A percentile compares a stretch with the other conserved stretches of the same genome.
These are phyloP conservation scores for Dendrobium huoshanense DNA, from an alignment of 106 monocot species.

Conservation along the genomic window DNA sequence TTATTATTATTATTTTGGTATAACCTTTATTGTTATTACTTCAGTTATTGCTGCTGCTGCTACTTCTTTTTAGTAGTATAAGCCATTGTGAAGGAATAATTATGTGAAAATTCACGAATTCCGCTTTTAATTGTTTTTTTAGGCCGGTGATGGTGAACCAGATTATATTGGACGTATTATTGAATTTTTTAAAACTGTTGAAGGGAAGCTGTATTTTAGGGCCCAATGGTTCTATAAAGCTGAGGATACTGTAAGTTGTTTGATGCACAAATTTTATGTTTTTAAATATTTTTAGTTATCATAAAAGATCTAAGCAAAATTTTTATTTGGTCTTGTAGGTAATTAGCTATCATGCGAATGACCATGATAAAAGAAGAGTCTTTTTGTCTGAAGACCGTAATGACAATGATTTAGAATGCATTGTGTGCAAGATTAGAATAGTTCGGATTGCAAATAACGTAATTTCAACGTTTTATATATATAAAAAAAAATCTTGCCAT, in stretches of 20 bases:
- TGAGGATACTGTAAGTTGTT: constrained; percentile 28
- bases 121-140: background rate
- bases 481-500: background rate
- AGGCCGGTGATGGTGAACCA: constrained; percentile 22
- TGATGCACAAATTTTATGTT: background rate
- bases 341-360: constrained; percentile 16
- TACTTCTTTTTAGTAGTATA: background rate
- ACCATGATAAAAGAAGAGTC: constrained; percentile 24
- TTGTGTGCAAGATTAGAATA: constrained; percentile 21
- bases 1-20: background rate
- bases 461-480: background rate
- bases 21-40: background rate
- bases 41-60: background rate
- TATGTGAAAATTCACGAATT: background rate
- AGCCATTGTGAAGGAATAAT: background rate
- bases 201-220: constrained; percentile 21
- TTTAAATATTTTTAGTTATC: background rate
- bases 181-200: constrained; percentile 21
- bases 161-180: constrained; percentile 29
- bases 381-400: constrained; percentile 28
- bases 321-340: constrained; percentile 14
- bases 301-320: background rate
- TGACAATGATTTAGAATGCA: constrained; percentile 28
- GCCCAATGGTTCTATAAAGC: constrained; percentile 30
- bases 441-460: constrained; percentile 17